phyloP scores from a whole-genome alignment of 2,329 filamentous ascomycete genomes.

The Clonostachys rhizophaga region DNA sequence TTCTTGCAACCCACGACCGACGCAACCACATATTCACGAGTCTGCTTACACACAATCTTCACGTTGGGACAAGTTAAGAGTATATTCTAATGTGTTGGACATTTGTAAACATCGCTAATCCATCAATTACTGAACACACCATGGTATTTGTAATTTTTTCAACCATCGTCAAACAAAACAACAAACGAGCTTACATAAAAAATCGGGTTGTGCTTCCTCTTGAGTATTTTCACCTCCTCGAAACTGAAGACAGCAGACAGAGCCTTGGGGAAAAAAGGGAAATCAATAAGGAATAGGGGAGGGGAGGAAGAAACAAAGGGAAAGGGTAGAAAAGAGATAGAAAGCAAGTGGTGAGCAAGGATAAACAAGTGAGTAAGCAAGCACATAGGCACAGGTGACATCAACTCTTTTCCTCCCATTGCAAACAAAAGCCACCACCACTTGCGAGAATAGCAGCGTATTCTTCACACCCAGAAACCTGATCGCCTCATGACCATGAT shows the following conservation, averaged over 20 bases:
- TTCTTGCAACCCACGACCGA: too few species aligned
- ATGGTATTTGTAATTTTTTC: too few species aligned
- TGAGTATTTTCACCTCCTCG: too few species aligned
- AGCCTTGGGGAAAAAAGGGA: background rate
- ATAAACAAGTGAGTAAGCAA: constrained; percentile 8
- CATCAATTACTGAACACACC: too few species aligned
- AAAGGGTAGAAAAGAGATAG: constrained; percentile 5
- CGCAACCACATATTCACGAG: too few species aligned
- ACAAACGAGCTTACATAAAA: background rate
- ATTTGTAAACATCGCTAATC: too few species aligned
- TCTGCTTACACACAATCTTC: too few species aligned
- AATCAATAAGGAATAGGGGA: constrained; percentile 3
- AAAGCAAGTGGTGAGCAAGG: constrained; percentile 5
- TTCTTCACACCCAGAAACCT: constrained; percentile 16
- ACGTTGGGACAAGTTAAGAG: too few species aligned
- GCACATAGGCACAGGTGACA: constrained; percentile 4
- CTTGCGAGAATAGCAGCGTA: background rate
- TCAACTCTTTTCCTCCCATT: constrained; percentile 21
- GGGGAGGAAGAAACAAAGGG: constrained; percentile 7
- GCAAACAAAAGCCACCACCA: constrained; percentile 5
- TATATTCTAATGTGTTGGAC: too few species aligned
- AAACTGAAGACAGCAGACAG: too few species aligned
- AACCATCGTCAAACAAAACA: background rate
- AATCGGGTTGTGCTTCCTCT: too few species aligned
- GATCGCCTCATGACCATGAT: constrained; percentile 34